Evolutionary conservation across 1,284 basidiomycete genomes (phyloP).

Genomic region (Ceratobasidium sp.): DNA sequence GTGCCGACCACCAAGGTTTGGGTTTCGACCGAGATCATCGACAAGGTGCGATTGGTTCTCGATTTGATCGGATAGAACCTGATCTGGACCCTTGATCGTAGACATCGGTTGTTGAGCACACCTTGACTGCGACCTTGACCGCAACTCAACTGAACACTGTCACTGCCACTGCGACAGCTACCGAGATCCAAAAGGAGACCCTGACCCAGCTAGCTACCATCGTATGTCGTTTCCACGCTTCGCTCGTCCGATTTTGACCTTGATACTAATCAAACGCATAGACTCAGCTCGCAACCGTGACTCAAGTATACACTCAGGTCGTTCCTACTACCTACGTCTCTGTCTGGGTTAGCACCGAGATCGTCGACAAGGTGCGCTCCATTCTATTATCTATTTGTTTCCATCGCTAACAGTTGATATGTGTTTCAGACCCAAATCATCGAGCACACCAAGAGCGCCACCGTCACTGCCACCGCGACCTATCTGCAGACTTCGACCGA

Average conservation of each 20-base stretch:
- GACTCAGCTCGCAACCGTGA: slow-evolving; percentile 46
- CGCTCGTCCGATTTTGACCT: neutral
- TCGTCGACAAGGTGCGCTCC: slow-evolving; percentile 43
- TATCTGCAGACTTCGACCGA: slow-evolving; percentile 46
- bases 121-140: slow-evolving; percentile 31
- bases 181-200: slow-evolving; percentile 34
- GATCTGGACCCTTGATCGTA: neutral
- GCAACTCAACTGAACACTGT: slow-evolving; percentile 40
- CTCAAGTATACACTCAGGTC: slow-evolving; percentile 45
- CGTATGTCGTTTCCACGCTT: neutral
- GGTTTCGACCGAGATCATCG: slow-evolving; percentile 44
- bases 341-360: slow-evolving; percentile 46
- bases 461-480: slow-evolving; percentile 46
- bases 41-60: slow-evolving; percentile 18
- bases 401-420: neutral
- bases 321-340: slow-evolving; percentile 47
- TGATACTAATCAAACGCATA: slow-evolving; percentile 2
- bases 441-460: slow-evolving; percentile 44
- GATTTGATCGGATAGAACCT: neutral
- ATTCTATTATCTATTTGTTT: neutral
- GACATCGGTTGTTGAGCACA: slow-evolving; percentile 28
- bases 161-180: slow-evolving; percentile 45
- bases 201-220: slow-evolving; percentile 21
- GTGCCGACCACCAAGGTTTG: slow-evolving; percentile 46
- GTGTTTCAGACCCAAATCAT: slow-evolving; percentile 43